Percentiles rank a stretch among this genome's conserved stretches.
phyloP scores from a whole-genome alignment of 2,329 filamentous ascomycete genomes.

The Pseudogymnoascus sp. region DNA sequence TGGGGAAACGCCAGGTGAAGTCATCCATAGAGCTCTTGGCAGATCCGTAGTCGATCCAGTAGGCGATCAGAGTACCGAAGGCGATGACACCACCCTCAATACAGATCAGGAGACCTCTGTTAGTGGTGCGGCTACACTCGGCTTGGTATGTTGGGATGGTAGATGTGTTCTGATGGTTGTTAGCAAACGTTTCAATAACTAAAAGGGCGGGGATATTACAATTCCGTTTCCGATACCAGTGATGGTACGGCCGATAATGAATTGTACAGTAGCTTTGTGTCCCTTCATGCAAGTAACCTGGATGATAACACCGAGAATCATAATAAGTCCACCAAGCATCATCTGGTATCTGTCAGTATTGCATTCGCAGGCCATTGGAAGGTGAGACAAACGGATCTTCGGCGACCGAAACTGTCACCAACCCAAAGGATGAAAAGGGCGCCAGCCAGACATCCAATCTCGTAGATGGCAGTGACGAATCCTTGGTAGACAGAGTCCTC shows the following conservation, averaged over 20 bases:
- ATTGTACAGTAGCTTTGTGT: conserved; percentile 39
- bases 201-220: conserved; percentile 14
- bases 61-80: conserved; percentile 68
- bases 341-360: conserved; percentile 30
- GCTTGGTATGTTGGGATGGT: conserved; percentile 56
- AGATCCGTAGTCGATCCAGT: conserved; percentile 91
- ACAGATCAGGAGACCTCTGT: conserved; percentile 41
- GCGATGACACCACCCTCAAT: conserved; percentile 52
- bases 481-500: conserved; percentile 30
- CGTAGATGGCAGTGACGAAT: conserved; percentile 50
- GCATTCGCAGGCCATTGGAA: conserved; percentile 36
- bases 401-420: conserved; percentile 49
- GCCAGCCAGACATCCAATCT: conserved; percentile 46
- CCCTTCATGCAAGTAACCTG: conserved; percentile 32
- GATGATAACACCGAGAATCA: conserved; percentile 48
- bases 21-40: conserved; percentile 80
- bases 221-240: conserved; percentile 46
- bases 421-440: conserved; percentile 40
- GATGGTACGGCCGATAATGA: conserved; percentile 44
- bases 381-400: conserved; percentile 47
- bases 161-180: conserved; percentile 32
- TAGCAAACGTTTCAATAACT: background rate
- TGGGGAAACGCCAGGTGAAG: conserved; percentile 80
- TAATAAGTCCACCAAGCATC: conserved; percentile 48
- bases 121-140: conserved; percentile 37